Conservation (phyloP, 2,329 filamentous ascomycete genomes). For the Penicillium brevicompactum region DNA sequence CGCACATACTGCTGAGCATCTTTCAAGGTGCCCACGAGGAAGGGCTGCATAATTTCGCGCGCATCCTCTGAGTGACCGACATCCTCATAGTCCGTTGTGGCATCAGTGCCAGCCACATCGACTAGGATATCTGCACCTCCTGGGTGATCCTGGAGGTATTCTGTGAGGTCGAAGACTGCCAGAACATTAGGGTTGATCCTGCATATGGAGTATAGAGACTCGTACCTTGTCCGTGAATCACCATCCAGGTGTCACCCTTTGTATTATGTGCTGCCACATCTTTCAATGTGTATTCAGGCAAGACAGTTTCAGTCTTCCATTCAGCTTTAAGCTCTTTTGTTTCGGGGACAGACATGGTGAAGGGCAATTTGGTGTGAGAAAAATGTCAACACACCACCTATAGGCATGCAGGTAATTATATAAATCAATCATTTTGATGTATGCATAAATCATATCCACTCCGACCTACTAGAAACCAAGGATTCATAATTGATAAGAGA, state of each 20-base stretch:
- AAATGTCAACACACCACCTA: neutral
- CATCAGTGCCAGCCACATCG: constrained; percentile 47
- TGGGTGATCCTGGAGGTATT: constrained; percentile 62
- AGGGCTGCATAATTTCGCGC: constrained; percentile 42
- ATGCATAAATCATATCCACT: neutral
- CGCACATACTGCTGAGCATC: constrained; percentile 22
- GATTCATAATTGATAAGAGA: neutral
- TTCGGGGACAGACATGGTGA: constrained; percentile 11
- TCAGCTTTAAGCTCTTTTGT: constrained; percentile 17
- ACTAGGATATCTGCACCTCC: constrained; percentile 44
- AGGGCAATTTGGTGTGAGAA: neutral
- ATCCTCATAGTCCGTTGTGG: constrained; percentile 47
- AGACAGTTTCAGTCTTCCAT: constrained; percentile 15
- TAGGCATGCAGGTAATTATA: too few relatives aligned
- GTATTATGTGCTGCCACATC: constrained; percentile 54
- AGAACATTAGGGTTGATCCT: neutral
- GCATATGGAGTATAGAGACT: too few relatives aligned
- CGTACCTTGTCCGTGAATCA: constrained; percentile 58
- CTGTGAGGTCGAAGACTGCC: constrained; percentile 61
- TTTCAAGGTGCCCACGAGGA: constrained; percentile 39
- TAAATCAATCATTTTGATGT: neutral
- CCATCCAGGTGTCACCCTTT: constrained; percentile 55
- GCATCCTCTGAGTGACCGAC: constrained; percentile 52
- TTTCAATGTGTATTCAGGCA: constrained; percentile 27
- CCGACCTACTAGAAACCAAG: neutral